Conservation (phyloP, 2,329 filamentous ascomycete genomes). For the Myotisia sp. region DNA sequence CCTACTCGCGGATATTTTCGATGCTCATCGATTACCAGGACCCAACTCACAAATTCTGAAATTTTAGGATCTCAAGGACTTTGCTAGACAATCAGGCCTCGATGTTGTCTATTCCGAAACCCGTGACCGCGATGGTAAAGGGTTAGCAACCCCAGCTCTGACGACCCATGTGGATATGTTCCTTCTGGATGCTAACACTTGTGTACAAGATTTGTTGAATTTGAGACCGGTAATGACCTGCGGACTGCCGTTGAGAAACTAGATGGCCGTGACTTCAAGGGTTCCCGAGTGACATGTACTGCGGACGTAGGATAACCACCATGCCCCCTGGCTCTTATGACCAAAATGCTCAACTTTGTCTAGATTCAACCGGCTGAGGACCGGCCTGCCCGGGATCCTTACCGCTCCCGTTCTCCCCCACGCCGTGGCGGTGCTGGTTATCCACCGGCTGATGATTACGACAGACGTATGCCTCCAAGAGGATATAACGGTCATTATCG, state of each 20-base stretch:
- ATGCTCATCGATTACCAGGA: constrained; percentile 31
- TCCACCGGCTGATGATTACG: constrained; percentile 62
- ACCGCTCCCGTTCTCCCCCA: constrained; percentile 66
- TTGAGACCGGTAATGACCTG: constrained; percentile 81
- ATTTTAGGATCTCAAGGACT: constrained; percentile 98
- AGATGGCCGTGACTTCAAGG: constrained; percentile 85
- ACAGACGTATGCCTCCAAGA: constrained; percentile 64
- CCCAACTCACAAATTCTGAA: constrained; percentile 55
- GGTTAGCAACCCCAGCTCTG: constrained; percentile 44
- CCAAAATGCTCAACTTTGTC: constrained; percentile 17
- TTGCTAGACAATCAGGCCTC: constrained; percentile 88
- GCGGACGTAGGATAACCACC: constrained; percentile 55
- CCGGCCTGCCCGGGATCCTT: constrained; percentile 52
- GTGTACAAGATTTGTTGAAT: constrained; percentile 72
- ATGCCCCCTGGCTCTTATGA: constrained; percentile 9
- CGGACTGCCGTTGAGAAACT: constrained; percentile 90
- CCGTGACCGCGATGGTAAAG: constrained; percentile 80
- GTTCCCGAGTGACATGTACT: constrained; percentile 67
- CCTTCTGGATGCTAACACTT: neutral
- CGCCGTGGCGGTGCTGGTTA: constrained; percentile 46
- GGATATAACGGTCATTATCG: constrained; percentile 81
- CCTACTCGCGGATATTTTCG: neutral
- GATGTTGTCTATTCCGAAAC: constrained; percentile 98
- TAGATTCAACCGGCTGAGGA: constrained; percentile 59
- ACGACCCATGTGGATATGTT: constrained; percentile 1